A percentile compares a stretch with the other conserved stretches of the same genome.
These are phyloP conservation scores for Westerdykella aurantiaca DNA, from an alignment of 2,329 filamentous ascomycete species.

Conservation along the genomic window DNA sequence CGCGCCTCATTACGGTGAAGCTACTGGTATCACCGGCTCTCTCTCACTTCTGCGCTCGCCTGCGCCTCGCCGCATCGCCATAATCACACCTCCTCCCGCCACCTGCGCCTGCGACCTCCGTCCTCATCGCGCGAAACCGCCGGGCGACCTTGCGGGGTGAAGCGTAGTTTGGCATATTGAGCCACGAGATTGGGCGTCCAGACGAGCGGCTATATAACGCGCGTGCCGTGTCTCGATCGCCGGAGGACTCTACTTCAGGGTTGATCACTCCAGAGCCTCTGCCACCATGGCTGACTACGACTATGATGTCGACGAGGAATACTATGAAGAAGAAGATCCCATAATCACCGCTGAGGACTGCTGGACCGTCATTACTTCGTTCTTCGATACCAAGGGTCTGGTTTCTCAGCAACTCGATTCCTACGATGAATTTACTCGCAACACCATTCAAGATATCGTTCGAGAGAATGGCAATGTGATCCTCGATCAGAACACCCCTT, in stretches of 20 bases:
- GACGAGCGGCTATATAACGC: too few relatives aligned
- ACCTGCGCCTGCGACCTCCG: neutral
- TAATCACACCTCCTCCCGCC: neutral
- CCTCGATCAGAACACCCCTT: constrained; percentile 86
- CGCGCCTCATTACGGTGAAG: too few relatives aligned
- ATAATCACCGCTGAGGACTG: constrained; percentile 93
- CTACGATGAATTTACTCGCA: constrained; percentile 93
- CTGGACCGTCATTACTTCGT: constrained; percentile 95
- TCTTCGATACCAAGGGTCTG: constrained; percentile 92
- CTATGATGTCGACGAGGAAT: constrained; percentile 56
- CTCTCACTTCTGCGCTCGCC: neutral
- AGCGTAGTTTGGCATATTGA: neutral
- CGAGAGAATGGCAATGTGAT: constrained; percentile 86
- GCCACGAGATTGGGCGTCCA: too few relatives aligned
- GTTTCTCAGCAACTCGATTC: constrained; percentile 98
- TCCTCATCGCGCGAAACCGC: neutral
- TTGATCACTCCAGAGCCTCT: neutral
- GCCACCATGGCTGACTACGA: constrained; percentile 51
- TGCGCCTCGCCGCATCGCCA: neutral
- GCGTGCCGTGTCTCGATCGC: neutral
- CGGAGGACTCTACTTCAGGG: neutral
- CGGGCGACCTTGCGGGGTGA: neutral
- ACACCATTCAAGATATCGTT: constrained; percentile 90
- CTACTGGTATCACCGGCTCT: too few relatives aligned
- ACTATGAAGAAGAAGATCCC: constrained; percentile 51